These are phyloP conservation scores for Echinochloa phyllopogon DNA, from an alignment of 176 grass and related monocot genomes.

Conservation along the genomic window DNA sequence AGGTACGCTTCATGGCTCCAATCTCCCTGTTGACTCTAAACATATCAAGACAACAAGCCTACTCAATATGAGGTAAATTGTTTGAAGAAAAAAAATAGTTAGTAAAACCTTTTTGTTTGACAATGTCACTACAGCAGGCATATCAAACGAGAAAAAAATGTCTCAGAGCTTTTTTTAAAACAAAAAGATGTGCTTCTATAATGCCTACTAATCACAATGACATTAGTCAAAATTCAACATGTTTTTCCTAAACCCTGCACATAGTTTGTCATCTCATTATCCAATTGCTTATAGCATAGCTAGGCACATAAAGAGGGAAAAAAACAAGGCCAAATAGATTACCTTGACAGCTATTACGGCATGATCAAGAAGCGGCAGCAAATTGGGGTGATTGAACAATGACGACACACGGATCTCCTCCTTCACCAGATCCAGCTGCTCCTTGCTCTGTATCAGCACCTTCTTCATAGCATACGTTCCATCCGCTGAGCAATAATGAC, in stretches of 20 bases:
- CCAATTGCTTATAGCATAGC: background rate
- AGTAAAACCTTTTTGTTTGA: background rate
- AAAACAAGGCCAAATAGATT: slow-evolving; percentile 6
- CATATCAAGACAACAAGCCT: slow-evolving; percentile 47
- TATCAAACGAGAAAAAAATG: slow-evolving; percentile 7
- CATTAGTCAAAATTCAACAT: slow-evolving; percentile 2
- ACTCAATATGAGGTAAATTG: slow-evolving; percentile 20
- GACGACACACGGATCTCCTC: slow-evolving; percentile 91
- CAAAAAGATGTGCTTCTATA: background rate
- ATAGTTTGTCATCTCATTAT: background rate
- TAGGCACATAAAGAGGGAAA: background rate
- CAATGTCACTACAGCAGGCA: slow-evolving; percentile 10
- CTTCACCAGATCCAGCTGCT: slow-evolving; percentile 88
- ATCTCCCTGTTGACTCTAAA: slow-evolving; percentile 74
- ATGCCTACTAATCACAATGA: background rate
- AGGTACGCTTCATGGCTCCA: slow-evolving; percentile 95
- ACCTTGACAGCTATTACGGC: slow-evolving; percentile 84
- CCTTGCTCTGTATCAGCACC: slow-evolving; percentile 89
- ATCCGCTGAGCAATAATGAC: slow-evolving; percentile 56
- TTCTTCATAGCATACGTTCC: slow-evolving; percentile 93
- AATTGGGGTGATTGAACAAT: slow-evolving; percentile 80
- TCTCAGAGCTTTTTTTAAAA: background rate
- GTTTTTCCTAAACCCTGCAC: slow-evolving; percentile 16
- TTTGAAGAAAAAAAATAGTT: background rate
- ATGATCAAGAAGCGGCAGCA: slow-evolving; percentile 91